phyloP scores from a whole-genome alignment of 306 rosid species.

The Ormosia emarginata region DNA sequence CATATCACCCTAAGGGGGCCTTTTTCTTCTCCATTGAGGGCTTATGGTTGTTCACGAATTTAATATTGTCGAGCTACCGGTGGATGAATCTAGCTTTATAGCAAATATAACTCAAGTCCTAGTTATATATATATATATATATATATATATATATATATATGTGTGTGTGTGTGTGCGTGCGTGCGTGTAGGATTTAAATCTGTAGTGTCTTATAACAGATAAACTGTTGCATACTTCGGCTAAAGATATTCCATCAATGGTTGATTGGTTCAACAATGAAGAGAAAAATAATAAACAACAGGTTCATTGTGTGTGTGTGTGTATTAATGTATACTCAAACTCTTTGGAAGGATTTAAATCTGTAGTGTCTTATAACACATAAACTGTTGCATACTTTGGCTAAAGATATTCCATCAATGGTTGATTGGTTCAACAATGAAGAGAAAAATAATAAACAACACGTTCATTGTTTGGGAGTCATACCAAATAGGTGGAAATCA shows the following conservation, averaged over 20 bases:
- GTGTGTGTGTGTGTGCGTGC: not conserved
- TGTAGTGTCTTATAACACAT: not conserved
- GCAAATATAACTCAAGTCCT: not conserved
- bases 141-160: not conserved
- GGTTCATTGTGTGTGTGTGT: no score
- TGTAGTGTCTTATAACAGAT: no score
- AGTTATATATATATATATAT: not conserved
- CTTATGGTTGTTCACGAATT: not conserved
- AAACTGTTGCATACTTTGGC: no score
- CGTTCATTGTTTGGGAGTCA: not conserved
- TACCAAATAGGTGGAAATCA: constrained; percentile 52
- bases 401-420: not conserved
- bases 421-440: not conserved
- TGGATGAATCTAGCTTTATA: not conserved
- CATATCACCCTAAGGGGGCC: not conserved
- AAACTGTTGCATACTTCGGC: no score
- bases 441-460: not conserved
- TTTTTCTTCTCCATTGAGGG: not conserved
- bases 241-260: no score
- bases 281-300: no score
- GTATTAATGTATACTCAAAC: not conserved
- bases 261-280: no score
- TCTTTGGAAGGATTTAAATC: not conserved
- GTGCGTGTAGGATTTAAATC: no score
- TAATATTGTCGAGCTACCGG: not conserved